These are phyloP conservation scores for Gnetum montanum DNA, from an alignment of 75 land plant species.

Conservation along the genomic window DNA sequence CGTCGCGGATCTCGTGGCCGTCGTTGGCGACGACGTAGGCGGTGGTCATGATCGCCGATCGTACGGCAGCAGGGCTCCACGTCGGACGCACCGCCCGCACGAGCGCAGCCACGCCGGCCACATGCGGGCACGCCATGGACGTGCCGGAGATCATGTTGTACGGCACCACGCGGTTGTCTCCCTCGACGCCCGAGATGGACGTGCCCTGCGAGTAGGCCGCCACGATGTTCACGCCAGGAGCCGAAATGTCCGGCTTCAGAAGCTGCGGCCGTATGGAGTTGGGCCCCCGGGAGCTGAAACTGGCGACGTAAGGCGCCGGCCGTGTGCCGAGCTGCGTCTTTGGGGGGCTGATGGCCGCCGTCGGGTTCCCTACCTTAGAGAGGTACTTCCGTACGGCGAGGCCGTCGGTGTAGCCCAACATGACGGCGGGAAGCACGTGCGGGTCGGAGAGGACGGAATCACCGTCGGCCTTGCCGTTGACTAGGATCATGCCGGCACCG, in stretches of 20 bases:
- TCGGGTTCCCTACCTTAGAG: slow-evolving; percentile 11
- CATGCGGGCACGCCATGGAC: slow-evolving; percentile 22
- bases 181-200: slow-evolving; percentile 63
- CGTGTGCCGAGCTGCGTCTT: slow-evolving; percentile 47
- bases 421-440: slow-evolving; percentile 66
- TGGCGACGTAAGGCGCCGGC: slow-evolving; percentile 42
- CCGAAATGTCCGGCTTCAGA: too few relatives aligned
- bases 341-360: slow-evolving; percentile 37
- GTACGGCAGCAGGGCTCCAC: slow-evolving; percentile 72
- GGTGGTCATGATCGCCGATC: slow-evolving; percentile 86
- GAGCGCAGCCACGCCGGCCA: too few relatives aligned
- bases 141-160: slow-evolving; percentile 27
- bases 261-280: slow-evolving; percentile 59
- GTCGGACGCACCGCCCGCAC: slow-evolving; percentile 58
- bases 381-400: slow-evolving; percentile 39
- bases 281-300: slow-evolving; percentile 39
- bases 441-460: slow-evolving; percentile 69
- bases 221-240: too few relatives aligned
- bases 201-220: slow-evolving; percentile 63
- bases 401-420: slow-evolving; percentile 42
- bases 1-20: slow-evolving; percentile 21
- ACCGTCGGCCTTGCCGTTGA: slow-evolving; percentile 55
- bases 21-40: slow-evolving; percentile 50
- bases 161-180: slow-evolving; percentile 45
- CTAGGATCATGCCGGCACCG: slow-evolving; percentile 62